phyloP scores from a whole-genome alignment of 352 stramenopile species.

The Phytopythium montanum region DNA sequence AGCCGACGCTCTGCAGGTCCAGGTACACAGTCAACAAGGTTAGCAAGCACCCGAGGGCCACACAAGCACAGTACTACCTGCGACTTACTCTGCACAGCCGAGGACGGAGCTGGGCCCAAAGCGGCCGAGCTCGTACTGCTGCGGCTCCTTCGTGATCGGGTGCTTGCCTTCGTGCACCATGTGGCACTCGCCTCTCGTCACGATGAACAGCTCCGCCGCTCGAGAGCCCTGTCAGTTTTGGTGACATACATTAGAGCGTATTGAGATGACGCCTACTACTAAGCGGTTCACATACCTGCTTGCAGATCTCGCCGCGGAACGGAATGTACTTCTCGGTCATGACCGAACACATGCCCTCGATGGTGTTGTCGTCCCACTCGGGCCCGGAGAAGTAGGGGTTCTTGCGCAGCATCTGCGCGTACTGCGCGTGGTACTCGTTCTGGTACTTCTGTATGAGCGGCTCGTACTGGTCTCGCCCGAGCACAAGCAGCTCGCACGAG shows the following conservation, averaged over 20 bases:
- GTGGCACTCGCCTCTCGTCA: slow-evolving; percentile 71
- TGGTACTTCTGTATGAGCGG: slow-evolving; percentile 82
- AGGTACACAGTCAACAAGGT: not conserved
- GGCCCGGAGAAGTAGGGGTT: slow-evolving; percentile 75
- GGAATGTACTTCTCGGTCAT: slow-evolving; percentile 84
- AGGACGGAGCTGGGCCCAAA: slow-evolving; percentile 75
- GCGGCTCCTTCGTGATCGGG: slow-evolving; percentile 52
- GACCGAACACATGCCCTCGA: slow-evolving; percentile 81
- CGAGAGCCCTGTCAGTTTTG: slow-evolving; percentile 47
- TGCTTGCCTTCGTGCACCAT: slow-evolving; percentile 77
- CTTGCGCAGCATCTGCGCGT: slow-evolving; percentile 70
- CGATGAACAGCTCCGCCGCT: slow-evolving; percentile 66
- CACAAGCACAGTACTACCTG: not conserved
- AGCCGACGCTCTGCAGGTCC: slow-evolving; percentile 47
- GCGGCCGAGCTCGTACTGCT: slow-evolving; percentile 64
- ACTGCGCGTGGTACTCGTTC: slow-evolving; percentile 80
- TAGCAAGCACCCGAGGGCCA: not conserved
- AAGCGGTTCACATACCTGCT: no score
- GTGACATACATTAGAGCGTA: not conserved
- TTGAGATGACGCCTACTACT: no score
- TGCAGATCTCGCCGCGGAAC: slow-evolving; percentile 69
- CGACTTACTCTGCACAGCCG: slow-evolving; percentile 73
- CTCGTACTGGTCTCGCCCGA: slow-evolving; percentile 79
- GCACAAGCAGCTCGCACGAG: slow-evolving; percentile 72
- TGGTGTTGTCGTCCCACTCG: slow-evolving; percentile 80